A percentile compares a stretch with the other conserved stretches of the same genome.
Evolutionary conservation across 345 rosid genomes (phyloP).

Genomic region (Lepidium didymum): DNA sequence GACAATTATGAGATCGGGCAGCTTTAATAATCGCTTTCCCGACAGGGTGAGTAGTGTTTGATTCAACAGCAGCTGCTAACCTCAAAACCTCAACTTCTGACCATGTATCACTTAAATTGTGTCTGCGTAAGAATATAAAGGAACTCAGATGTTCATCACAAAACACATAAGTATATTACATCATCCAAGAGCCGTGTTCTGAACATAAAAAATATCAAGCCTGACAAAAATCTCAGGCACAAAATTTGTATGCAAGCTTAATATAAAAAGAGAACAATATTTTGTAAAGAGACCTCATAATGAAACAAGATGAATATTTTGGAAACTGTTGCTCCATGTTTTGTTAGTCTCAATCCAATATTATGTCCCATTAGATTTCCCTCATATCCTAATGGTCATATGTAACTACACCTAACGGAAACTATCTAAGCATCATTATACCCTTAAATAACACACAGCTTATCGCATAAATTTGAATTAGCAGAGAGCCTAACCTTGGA

Average conservation of each 20-base stretch:
- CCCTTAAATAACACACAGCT: not conserved
- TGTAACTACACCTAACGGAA: not conserved
- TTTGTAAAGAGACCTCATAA: not conserved
- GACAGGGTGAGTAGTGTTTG: slow-evolving; percentile 85
- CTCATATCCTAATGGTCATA: not conserved
- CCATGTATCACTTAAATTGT: slow-evolving; percentile 29
- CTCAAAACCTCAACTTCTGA: slow-evolving; percentile 70
- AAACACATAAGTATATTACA: not conserved
- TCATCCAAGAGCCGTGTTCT: not conserved
- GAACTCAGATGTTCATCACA: not conserved
- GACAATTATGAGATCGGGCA: slow-evolving; percentile 47
- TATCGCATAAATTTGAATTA: not conserved
- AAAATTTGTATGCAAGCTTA: not conserved
- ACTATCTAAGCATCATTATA: not conserved
- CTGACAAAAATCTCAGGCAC: not conserved
- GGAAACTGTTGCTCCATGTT: not conserved
- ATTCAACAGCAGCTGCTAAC: slow-evolving; percentile 91
- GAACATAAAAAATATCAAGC: not conserved
- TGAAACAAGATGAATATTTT: not conserved
- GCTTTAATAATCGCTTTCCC: slow-evolving; percentile 94
- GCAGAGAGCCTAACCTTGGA: slow-evolving; percentile 47
- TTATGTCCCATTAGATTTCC: not conserved
- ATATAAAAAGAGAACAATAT: not conserved
- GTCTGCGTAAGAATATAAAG: slow-evolving; percentile 37
- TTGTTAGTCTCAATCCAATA: not conserved